Conservation (phyloP, 2,329 filamentous ascomycete genomes). For the Beauveria asiatica region DNA sequence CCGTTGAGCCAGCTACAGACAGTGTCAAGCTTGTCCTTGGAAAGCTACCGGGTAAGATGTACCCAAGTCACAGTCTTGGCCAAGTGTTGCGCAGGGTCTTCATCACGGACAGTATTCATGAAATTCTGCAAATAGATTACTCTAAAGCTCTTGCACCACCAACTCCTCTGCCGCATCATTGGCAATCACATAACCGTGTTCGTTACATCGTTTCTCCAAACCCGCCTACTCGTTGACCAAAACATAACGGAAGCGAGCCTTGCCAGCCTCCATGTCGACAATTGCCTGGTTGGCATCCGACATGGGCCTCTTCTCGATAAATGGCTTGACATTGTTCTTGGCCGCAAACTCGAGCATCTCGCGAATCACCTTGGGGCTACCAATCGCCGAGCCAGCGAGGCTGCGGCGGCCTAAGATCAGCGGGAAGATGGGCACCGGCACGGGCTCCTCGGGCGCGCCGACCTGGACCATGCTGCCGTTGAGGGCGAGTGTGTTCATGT, state of each 20-base stretch:
- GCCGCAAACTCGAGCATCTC: conserved; percentile 49
- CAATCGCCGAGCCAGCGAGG: conserved; percentile 35
- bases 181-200: neutral
- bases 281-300: conserved; percentile 43
- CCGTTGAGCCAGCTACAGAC: too few relatives aligned
- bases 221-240: conserved; percentile 24
- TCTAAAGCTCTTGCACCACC: neutral
- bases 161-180: neutral
- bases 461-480: conserved; percentile 19
- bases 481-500: conserved; percentile 25
- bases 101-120: neutral
- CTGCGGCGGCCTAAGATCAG: conserved; percentile 45
- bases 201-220: neutral
- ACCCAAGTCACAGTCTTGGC: neutral
- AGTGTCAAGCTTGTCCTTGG: too few relatives aligned
- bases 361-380: conserved; percentile 37
- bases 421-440: conserved; percentile 40
- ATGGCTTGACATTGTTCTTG: conserved; percentile 44
- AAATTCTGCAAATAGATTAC: neutral
- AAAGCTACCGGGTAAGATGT: too few relatives aligned
- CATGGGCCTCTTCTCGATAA: conserved; percentile 43
- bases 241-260: conserved; percentile 36
- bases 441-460: conserved; percentile 43
- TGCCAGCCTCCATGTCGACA: conserved; percentile 44
- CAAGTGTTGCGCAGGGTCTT: neutral